Evolutionary conservation across 768 basidiomycete genomes (phyloP).

Genomic region (Coprinopsis sp.): DNA sequence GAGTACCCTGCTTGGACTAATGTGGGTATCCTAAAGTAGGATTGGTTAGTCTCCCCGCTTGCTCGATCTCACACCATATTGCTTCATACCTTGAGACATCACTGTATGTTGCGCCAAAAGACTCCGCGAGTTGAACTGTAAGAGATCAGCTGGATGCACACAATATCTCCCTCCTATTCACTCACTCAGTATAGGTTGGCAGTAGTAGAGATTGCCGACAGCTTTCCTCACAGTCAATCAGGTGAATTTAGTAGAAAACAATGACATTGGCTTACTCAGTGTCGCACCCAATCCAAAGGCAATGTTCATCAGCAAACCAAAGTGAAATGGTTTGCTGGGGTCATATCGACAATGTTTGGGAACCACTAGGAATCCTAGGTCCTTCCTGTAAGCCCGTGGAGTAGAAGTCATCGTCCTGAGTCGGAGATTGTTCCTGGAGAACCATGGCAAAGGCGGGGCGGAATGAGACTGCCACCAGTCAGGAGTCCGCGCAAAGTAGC

Average conservation of each 20-base stretch:
- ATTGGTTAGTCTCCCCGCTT: too few relatives aligned
- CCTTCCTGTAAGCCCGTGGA: slow-evolving; percentile 29
- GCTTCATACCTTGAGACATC: background rate
- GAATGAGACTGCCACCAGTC: too few relatives aligned
- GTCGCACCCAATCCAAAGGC: slow-evolving; percentile 64
- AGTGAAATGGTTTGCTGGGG: slow-evolving; percentile 44
- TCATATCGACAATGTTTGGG: slow-evolving; percentile 52
- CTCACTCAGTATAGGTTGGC: slow-evolving; percentile 1
- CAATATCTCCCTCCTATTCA: background rate
- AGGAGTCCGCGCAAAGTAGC: too few relatives aligned
- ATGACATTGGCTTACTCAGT: too few relatives aligned
- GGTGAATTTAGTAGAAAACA: too few relatives aligned
- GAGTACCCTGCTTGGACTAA: slow-evolving; percentile 63
- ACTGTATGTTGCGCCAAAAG: background rate
- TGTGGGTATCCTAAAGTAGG: slow-evolving; percentile 56
- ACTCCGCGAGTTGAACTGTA: background rate
- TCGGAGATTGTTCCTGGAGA: too few relatives aligned
- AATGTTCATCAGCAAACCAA: slow-evolving; percentile 48
- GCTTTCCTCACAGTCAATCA: too few relatives aligned
- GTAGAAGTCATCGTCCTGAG: too few relatives aligned
- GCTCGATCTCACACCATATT: background rate
- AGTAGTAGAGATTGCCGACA: slow-evolving; percentile 3
- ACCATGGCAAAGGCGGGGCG: too few relatives aligned
- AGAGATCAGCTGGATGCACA: background rate
- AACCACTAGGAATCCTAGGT: slow-evolving; percentile 64